Base-by-base conservation (phyloP, 768 basidiomycete species). In the Boletellus ananas region DNA sequence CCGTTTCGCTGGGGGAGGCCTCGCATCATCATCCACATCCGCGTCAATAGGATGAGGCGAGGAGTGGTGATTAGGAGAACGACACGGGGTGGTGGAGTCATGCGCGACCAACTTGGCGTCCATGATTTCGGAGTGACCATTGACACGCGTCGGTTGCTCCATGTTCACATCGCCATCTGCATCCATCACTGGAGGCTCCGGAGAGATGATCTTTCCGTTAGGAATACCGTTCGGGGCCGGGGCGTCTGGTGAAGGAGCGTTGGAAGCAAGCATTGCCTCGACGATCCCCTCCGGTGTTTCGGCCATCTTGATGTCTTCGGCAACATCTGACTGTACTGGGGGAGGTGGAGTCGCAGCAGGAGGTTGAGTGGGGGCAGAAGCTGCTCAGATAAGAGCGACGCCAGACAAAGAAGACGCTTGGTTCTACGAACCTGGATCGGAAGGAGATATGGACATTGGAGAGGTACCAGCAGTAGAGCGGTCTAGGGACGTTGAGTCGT, bases 1-100 rank as follows among this genome's bases (percentile, higher is more conserved):
- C 54, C 90, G 79, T 78, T 92, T 92, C 52, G 88, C 85, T 25
- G 90, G 90, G n/a, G 85, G 87, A 13, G 84, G 86, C 53, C 76
- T 72, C 50, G 79, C 74, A 54, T 84, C 81, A 51, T 84, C 82
- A 25, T 58, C 67, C 12, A 20, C 45, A 13, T 59, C 57, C 4
- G 27, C 47, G 12, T 56, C 55, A 0, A 36, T 33, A 42, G 44
- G 57, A 40, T 73, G 74, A 20, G 69, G 65, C 7, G 61, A 69
- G 42, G 27, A 39, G 20, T 59, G 58, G 63, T 53, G 62, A 63
- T 42, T 58, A 45, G 71, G 72, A 7, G 72, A 69, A 35, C 68
- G 66, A 49, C 63, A 66, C 9, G 70, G 27, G 13, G 65, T 58
- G 42, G 69, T 74, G 20, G 71, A 58, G 43, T 67, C 68, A 51